Evolutionary conservation across 2,329 filamentous ascomycete genomes (phyloP).

Genomic region (Hirsutella minnesotensis): DNA sequence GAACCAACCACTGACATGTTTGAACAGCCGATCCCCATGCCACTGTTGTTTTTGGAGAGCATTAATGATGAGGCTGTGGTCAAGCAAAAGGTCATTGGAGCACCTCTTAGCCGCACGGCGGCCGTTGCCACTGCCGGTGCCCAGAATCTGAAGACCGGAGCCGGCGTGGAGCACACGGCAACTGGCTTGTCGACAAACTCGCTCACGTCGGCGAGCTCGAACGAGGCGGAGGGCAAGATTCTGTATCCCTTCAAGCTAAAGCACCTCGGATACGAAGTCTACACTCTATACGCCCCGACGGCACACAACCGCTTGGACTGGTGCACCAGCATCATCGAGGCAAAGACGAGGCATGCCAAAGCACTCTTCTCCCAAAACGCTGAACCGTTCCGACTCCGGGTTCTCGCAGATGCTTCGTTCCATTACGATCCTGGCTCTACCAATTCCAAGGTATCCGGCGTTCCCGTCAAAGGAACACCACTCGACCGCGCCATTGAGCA

Average conservation of each 20-base stretch:
- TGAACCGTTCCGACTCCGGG: slow-evolving; percentile 83
- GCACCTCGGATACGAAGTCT: slow-evolving; percentile 86
- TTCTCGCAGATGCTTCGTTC: slow-evolving; percentile 88
- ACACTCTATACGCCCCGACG: slow-evolving; percentile 76
- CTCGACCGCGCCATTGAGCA: slow-evolving; percentile 84
- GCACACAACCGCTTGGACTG: slow-evolving; percentile 70
- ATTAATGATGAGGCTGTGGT: slow-evolving; percentile 84
- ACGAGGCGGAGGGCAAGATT: slow-evolving; percentile 68
- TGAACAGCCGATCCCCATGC: slow-evolving; percentile 78
- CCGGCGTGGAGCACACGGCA: slow-evolving; percentile 52
- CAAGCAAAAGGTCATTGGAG: slow-evolving; percentile 65
- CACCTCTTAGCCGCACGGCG: slow-evolving; percentile 46
- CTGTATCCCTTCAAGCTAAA: slow-evolving; percentile 93
- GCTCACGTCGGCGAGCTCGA: slow-evolving; percentile 32
- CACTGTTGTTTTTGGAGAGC: slow-evolving; percentile 82
- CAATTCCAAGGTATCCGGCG: slow-evolving; percentile 47
- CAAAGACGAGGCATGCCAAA: slow-evolving; percentile 86
- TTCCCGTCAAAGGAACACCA: slow-evolving; percentile 81
- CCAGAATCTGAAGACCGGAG: slow-evolving; percentile 43
- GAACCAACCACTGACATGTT: slow-evolving; percentile 13
- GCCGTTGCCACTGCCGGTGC: slow-evolving; percentile 47
- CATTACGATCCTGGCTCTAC: slow-evolving; percentile 56
- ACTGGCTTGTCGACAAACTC: slow-evolving; percentile 56
- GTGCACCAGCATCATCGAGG: slow-evolving; percentile 88
- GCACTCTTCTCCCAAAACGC: slow-evolving; percentile 86